Evolutionary conservation across 2,329 filamentous ascomycete genomes (phyloP).

Genomic region (Uncinocarpus reesii): DNA sequence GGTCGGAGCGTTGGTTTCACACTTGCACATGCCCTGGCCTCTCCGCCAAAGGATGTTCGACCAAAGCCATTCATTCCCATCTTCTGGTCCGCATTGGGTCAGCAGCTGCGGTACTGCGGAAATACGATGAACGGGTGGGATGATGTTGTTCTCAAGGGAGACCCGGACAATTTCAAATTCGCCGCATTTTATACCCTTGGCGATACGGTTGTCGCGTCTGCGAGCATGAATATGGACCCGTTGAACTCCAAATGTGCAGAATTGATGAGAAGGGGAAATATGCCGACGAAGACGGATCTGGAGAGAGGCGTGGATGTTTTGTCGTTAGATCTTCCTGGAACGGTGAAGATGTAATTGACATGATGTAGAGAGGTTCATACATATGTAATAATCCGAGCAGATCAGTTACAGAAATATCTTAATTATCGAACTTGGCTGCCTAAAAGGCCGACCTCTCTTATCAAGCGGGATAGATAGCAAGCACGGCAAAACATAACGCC

Average conservation of each 20-base stretch:
- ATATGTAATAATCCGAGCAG: neutral
- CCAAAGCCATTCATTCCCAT: conserved; percentile 75
- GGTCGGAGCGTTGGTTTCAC: conserved; percentile 69
- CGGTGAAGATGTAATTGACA: conserved; percentile 8
- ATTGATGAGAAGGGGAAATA: conserved; percentile 70
- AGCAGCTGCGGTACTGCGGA: conserved; percentile 86
- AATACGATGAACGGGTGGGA: conserved; percentile 77
- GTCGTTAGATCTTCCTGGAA: conserved; percentile 15
- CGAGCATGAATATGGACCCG: conserved; percentile 83
- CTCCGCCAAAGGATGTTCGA: conserved; percentile 32
- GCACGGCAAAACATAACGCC: neutral
- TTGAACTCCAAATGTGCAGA: conserved; percentile 72
- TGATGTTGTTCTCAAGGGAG: conserved; percentile 69
- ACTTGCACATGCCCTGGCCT: conserved; percentile 52
- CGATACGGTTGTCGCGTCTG: conserved; percentile 79
- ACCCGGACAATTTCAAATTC: conserved; percentile 68
- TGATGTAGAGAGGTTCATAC: neutral
- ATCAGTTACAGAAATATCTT: neutral
- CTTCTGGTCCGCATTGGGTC: conserved; percentile 90
- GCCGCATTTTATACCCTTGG: conserved; percentile 81
- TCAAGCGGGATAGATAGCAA: neutral
- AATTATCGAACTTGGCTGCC: neutral
- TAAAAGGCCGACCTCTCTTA: neutral
- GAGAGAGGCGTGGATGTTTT: conserved; percentile 42
- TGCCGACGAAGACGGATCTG: conserved; percentile 73